These are phyloP conservation scores for Rhodotorula taiwanensis DNA, from an alignment of 768 basidiomycete species.

Conservation along the genomic window DNA sequence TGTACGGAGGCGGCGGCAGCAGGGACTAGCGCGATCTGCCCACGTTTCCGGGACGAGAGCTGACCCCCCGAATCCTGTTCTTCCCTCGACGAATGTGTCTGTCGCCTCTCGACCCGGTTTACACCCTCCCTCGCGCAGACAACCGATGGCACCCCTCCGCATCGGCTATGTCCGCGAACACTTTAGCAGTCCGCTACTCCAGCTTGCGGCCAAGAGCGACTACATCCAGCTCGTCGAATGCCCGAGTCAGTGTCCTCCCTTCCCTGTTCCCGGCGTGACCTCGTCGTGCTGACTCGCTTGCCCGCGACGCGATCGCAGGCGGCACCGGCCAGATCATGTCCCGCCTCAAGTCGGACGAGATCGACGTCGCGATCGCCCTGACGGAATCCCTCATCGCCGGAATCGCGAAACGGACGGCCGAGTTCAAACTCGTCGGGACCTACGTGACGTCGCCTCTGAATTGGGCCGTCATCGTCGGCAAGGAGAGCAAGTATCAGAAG, in stretches of 20 bases:
- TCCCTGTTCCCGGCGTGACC: too few species aligned
- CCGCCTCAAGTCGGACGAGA: conserved; percentile 64
- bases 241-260: conserved; percentile 54
- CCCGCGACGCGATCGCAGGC: conserved; percentile 52
- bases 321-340: conserved; percentile 79
- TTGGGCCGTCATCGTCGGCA: conserved; percentile 87
- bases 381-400: conserved; percentile 88
- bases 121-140: too few species aligned
- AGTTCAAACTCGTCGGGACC: conserved; percentile 86
- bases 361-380: conserved; percentile 78
- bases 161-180: conserved; percentile 49
- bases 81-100: too few species aligned
- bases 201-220: conserved; percentile 64
- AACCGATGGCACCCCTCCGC: conserved; percentile 10
- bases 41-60: too few species aligned
- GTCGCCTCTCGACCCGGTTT: too few species aligned
- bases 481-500: conserved; percentile 59
- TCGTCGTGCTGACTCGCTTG: neutral
- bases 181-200: conserved; percentile 85
- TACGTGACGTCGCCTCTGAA: conserved; percentile 60
- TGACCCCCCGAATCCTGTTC: too few species aligned
- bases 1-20: too few species aligned
- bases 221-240: conserved; percentile 83
- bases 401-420: conserved; percentile 68
- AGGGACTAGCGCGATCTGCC: too few species aligned